These are phyloP conservation scores for Glycine soja DNA, from an alignment of 306 rosid genomes.

Conservation along the genomic window DNA sequence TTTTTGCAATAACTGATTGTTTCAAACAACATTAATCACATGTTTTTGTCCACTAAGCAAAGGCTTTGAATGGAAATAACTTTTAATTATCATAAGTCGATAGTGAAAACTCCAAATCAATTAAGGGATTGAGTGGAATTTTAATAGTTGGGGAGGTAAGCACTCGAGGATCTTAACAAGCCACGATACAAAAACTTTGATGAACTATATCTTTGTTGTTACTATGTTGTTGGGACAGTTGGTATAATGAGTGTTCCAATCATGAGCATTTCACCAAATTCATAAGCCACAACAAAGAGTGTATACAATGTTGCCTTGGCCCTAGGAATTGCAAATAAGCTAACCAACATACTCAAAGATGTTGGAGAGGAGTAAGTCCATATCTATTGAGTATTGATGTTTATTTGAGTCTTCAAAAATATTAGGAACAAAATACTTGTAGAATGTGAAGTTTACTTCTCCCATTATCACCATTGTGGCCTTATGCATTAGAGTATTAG, in stretches of 20 bases:
- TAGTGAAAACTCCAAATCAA: neutral
- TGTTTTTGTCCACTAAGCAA: neutral
- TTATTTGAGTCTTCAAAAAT: slow-evolving; percentile 38
- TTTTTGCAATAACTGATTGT: neutral
- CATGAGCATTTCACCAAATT: slow-evolving; percentile 63
- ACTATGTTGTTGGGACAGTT: slow-evolving; percentile 71
- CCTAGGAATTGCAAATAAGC: slow-evolving; percentile 68
- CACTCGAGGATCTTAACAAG: slow-evolving; percentile 53
- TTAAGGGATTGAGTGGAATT: too few species aligned
- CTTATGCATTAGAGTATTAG: neutral
- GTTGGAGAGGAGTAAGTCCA: slow-evolving; percentile 71
- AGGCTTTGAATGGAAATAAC: neutral
- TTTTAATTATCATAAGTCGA: neutral
- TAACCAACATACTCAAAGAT: slow-evolving; percentile 69
- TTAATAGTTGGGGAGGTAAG: too few species aligned
- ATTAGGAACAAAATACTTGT: slow-evolving; percentile 1
- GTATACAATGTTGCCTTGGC: slow-evolving; percentile 69
- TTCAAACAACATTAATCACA: neutral
- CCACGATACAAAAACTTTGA: slow-evolving; percentile 64
- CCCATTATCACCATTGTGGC: neutral
- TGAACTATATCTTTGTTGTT: slow-evolving; percentile 67
- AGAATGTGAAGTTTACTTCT: neutral
- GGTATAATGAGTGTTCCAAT: slow-evolving; percentile 71
- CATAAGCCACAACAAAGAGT: slow-evolving; percentile 59
- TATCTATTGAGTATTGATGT: slow-evolving; percentile 19